These are phyloP conservation scores for Larix kaempferi DNA, from an alignment of 75 land plant species.

Conservation along the genomic window DNA sequence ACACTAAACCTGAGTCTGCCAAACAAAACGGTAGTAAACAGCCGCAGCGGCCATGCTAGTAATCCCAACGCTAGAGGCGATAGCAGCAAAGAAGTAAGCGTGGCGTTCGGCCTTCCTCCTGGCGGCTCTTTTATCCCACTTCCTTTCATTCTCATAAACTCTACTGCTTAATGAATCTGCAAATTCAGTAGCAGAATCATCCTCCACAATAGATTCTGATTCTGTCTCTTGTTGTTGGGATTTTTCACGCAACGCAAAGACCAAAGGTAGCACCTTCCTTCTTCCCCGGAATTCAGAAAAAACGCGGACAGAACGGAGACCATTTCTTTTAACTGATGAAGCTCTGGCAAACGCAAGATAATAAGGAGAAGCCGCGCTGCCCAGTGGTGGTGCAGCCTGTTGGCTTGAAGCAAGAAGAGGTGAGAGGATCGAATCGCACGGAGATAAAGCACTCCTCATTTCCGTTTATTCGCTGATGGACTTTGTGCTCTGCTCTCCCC, in stretches of 20 bases:
- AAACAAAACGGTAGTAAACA: constrained; percentile 28
- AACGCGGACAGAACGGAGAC: not conserved
- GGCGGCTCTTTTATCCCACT: constrained; percentile 27
- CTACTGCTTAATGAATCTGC: constrained; percentile 9
- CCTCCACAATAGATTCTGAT: not conserved
- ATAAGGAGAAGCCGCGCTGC: not conserved
- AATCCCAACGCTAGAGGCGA: constrained; percentile 41
- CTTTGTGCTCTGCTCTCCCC: no score
- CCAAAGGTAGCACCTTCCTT: not conserved
- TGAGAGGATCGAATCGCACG: constrained; percentile 1
- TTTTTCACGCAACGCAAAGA: not conserved
- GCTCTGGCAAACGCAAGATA: no score
- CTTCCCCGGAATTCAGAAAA: not conserved
- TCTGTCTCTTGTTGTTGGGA: not conserved
- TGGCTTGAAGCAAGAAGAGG: not conserved
- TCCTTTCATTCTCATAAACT: constrained; percentile 26
- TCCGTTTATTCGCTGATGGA: not conserved
- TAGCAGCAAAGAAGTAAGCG: constrained; percentile 22
- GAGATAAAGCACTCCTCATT: not conserved
- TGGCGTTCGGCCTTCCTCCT: not conserved
- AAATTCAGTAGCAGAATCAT: constrained; percentile 7
- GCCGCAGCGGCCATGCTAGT: constrained; percentile 24
- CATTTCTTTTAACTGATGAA: no score
- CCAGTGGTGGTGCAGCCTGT: not conserved
- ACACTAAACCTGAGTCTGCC: constrained; percentile 22